Evolutionary conservation across 1,284 basidiomycete species (phyloP).

Genomic region (Cerrena zonata): DNA sequence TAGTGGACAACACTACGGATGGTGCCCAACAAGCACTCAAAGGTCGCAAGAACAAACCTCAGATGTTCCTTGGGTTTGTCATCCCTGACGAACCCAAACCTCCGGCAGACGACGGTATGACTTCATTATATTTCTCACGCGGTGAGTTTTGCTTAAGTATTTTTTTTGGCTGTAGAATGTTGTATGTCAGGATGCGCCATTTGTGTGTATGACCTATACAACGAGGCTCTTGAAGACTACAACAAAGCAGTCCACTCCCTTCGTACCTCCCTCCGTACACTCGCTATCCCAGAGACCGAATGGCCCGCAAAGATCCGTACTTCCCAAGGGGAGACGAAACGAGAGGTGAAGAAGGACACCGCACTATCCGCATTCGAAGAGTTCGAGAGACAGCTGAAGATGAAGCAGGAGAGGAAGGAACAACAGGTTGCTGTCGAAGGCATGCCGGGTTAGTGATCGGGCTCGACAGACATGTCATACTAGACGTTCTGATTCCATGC

Average conservation of each 20-base stretch:
- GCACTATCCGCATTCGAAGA: conserved; percentile 58
- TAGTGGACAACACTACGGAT: background rate
- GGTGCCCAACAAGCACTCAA: conserved; percentile 6
- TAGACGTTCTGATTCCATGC: background rate
- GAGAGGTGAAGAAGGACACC: conserved; percentile 28
- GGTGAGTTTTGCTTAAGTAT: background rate
- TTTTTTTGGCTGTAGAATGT: conserved; percentile 55
- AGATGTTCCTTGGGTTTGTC: conserved; percentile 48
- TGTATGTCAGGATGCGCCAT: conserved; percentile 89
- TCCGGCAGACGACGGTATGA: conserved; percentile 61
- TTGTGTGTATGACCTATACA: conserved; percentile 84
- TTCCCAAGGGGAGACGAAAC: conserved; percentile 6
- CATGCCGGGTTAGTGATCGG: background rate
- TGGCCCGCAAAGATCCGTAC: conserved; percentile 56
- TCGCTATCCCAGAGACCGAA: conserved; percentile 48
- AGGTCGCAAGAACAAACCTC: conserved; percentile 7
- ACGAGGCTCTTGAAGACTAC: conserved; percentile 70
- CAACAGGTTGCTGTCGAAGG: background rate
- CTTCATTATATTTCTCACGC: background rate
- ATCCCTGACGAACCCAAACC: conserved; percentile 56
- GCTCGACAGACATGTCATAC: background rate
- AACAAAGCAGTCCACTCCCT: conserved; percentile 49
- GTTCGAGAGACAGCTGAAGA: conserved; percentile 52
- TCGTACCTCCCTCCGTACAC: conserved; percentile 41
- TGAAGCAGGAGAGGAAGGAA: conserved; percentile 34